Base-by-base conservation (phyloP, 2,329 filamentous ascomycete genomes). In the Beauveria australis region DNA sequence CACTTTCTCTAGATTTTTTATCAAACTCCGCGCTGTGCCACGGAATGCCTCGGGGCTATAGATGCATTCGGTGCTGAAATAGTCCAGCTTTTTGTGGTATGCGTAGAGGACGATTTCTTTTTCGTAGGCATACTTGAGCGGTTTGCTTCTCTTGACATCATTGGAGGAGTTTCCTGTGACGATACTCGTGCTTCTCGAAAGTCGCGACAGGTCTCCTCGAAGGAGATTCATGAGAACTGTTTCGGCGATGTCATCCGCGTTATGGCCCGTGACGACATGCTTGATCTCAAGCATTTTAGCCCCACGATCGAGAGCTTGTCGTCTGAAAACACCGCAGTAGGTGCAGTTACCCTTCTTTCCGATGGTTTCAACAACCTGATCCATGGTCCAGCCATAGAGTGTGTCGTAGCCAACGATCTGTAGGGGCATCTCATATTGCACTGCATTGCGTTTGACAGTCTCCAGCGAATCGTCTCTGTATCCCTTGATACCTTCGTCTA, bases 311-410 rank as follows among this genome's bases (percentile, higher is more conserved):
- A 99, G 80, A 1, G 94, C 94, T 76, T 99, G 94, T 62, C 95
- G 83, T 59, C 94, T 82, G 71, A 99, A 99, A 19, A 99, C 94
- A 16, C 94, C 94, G 70, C 94, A 99, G 70, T 99, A 99, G 33
- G 95, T 99, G 81, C 94, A 99, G 74, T 99, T 99, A 33, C 93
- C 92, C 74, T 97, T 97, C 78, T 97, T 97, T 16, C 94, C 94
- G 55, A 99, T 89, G 53, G 93, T 91, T 68, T 92, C 89, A 4
- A 99, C 95, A 10, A 99, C 94, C 70, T 97, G 91, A 70, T 99
- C 94, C 94, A 99, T 99, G 1, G 92, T 97, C 94, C 94, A 99
- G 9, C 93, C 94, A 72, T 99, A 99, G 10, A 99, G 79, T 69
- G 97, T 89, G 59, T 88, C 88, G 69, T 99, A 99, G 54, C 93